These are phyloP conservation scores for Oryza longistaminata DNA, from an alignment of 176 grass and related monocot species.

Conservation along the genomic window DNA sequence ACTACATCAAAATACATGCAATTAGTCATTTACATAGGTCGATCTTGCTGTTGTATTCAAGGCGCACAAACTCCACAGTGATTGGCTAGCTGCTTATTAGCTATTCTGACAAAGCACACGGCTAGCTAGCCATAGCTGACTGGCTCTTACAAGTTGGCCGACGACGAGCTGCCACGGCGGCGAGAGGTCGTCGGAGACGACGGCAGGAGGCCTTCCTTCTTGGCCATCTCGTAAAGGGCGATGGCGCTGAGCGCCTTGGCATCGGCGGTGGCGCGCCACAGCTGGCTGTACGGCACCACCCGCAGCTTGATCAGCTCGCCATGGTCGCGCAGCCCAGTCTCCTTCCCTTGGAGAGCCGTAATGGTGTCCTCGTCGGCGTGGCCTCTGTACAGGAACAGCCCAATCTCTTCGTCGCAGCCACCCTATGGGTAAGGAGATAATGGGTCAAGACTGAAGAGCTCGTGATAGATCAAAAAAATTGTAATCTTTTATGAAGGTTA, in stretches of 20 bases:
- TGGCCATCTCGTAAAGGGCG: conserved; percentile 93
- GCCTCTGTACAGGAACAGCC: conserved; percentile 66
- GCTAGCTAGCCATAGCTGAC: neutral
- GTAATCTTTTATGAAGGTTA: neutral
- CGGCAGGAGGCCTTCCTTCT: conserved; percentile 60
- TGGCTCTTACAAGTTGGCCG: conserved; percentile 3
- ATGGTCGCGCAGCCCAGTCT: conserved; percentile 75
- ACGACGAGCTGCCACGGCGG: neutral
- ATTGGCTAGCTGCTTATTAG: neutral
- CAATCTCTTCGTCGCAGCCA: conserved; percentile 82
- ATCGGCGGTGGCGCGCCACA: conserved; percentile 66
- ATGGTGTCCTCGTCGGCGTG: conserved; percentile 57
- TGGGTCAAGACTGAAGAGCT: neutral
- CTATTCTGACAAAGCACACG: neutral
- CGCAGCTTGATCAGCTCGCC: conserved; percentile 88
- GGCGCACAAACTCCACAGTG: neutral
- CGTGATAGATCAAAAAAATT: neutral
- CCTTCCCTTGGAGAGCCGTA: conserved; percentile 69
- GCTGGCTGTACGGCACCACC: conserved; percentile 59
- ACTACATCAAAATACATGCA: neutral
- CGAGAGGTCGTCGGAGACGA: neutral
- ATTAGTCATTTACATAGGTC: neutral
- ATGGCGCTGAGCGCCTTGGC: conserved; percentile 74
- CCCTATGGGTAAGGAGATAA: conserved; percentile 43
- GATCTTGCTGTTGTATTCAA: neutral